phyloP scores from a whole-genome alignment of 2,329 filamentous ascomycete genomes.

The Colletotrichum eleusines region DNA sequence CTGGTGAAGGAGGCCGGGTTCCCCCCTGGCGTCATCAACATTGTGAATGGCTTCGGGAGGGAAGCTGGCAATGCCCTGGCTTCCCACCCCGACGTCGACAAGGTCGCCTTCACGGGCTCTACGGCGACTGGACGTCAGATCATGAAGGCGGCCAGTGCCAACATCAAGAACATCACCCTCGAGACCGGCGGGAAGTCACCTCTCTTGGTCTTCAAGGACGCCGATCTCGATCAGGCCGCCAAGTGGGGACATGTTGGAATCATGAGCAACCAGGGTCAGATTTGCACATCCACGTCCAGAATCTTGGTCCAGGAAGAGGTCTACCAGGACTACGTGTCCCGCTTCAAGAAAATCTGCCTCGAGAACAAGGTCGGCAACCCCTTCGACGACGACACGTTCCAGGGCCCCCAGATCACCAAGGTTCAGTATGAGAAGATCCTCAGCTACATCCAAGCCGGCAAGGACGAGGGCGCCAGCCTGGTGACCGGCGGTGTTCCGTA shows the following conservation, averaged over 20 bases:
- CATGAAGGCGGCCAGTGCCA: slow-evolving; percentile 79
- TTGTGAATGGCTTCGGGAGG: slow-evolving; percentile 78
- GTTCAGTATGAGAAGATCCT: slow-evolving; percentile 78
- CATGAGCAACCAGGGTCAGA: slow-evolving; percentile 73
- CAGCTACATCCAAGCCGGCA: slow-evolving; percentile 76
- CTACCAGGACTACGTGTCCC: slow-evolving; percentile 72
- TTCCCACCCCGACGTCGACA: slow-evolving; percentile 76
- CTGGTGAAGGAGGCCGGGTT: slow-evolving; percentile 81
- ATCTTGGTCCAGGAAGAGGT: slow-evolving; percentile 73
- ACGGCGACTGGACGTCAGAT: slow-evolving; percentile 79
- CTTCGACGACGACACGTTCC: slow-evolving; percentile 76
- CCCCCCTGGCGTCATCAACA: slow-evolving; percentile 81
- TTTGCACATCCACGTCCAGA: slow-evolving; percentile 74
- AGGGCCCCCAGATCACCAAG: slow-evolving; percentile 81
- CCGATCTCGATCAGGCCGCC: slow-evolving; percentile 75
- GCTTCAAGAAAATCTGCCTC: slow-evolving; percentile 69
- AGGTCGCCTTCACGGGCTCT: slow-evolving; percentile 84
- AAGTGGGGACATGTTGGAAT: slow-evolving; percentile 67
- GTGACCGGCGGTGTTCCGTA: slow-evolving; percentile 67
- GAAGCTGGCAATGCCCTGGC: slow-evolving; percentile 77
- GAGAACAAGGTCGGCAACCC: slow-evolving; percentile 77
- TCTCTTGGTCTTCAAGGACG: slow-evolving; percentile 73
- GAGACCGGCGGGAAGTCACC: slow-evolving; percentile 77
- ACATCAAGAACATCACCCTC: slow-evolving; percentile 74
- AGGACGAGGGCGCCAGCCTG: slow-evolving; percentile 77